Base-by-base conservation (phyloP, 805 yeast species). In the Kodamaea laetipori region DNA sequence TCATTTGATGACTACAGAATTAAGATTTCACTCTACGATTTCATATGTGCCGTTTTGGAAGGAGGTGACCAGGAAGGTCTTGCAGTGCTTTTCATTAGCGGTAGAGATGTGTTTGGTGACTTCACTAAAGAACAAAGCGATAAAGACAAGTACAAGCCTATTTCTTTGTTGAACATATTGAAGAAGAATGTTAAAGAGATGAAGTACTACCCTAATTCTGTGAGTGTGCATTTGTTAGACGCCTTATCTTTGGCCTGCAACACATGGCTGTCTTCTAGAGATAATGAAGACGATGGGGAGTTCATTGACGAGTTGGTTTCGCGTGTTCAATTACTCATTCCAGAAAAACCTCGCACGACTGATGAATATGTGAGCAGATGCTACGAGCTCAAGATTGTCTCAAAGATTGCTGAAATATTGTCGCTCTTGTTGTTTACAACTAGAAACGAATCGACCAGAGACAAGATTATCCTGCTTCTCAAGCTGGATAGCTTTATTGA, bases 191-290 rank as follows among this genome's bases (percentile, higher is more conserved):
- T 82, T 0, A 57, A 74, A 19, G 72, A 74, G 18, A 67, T 84
- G 45, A 73, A 76, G 8, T 61, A 69, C 37, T 76, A 77, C 41
- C 88, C 92, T 1, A 74, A 80, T 41, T 69, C 77, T 12, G 81
- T 82, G n/a, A 77, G 84, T 17, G 75, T 83, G 16, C 82, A 82
- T 48, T 62, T 89, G 17, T 71, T 86, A 15, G 90, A 86, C 58
- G 81, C 95, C 0, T 72, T 90, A 19, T 77, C 94, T 0, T 66
- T 78, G 38, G 90, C 95, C 0, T 78, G 82, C 54, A 86, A 86
- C 57, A 77, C 88, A 0, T 86, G 96, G 95, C 78, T 84, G 0
- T 74, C 82, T 1, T 78, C 80, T 0, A 74, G 78, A 40, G 77
- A 78, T 34, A 76, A 78, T 34, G 69, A 70, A 41, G 77, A 73